Percentiles rank a stretch among this genome's conserved stretches.
Conservation (phyloP, 768 basidiomycete species). For the Russula brevipes region DNA sequence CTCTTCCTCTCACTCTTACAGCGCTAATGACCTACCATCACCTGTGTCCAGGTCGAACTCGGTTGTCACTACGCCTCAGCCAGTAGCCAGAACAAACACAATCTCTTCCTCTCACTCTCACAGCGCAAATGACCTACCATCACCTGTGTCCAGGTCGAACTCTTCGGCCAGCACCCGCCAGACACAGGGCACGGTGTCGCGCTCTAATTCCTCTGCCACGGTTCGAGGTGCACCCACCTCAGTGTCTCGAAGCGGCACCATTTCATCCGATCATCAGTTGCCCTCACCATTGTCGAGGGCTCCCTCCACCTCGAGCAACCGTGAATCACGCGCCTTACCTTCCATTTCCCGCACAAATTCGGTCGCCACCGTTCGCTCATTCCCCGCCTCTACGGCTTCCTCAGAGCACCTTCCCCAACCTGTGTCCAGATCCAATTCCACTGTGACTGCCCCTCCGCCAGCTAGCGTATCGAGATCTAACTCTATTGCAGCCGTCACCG, state of each 20-base stretch:
- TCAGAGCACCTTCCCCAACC: not conserved
- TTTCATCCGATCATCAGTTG: not conserved
- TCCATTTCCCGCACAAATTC: slow-evolving; percentile 19
- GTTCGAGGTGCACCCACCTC: slow-evolving; percentile 2
- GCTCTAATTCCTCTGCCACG: slow-evolving; percentile 12
- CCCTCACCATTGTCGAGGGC: not conserved
- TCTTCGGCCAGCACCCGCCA: slow-evolving; percentile 6
- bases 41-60: slow-evolving; percentile 9
- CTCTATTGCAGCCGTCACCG: slow-evolving; percentile 12
- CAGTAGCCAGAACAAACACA: not conserved
- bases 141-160: slow-evolving; percentile 10
- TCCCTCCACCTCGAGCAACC: not conserved
- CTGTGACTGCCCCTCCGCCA: not conserved
- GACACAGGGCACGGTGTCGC: slow-evolving; percentile 1
- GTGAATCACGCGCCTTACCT: not conserved
- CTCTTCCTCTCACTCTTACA: not conserved
- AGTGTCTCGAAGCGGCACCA: not conserved
- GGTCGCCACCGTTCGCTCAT: slow-evolving; percentile 13
- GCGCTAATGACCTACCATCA: not conserved
- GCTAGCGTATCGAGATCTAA: slow-evolving; percentile 12
- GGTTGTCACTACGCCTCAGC: not conserved
- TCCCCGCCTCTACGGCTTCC: not conserved
- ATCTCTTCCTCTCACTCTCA: not conserved
- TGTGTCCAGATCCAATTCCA: slow-evolving; percentile 15
- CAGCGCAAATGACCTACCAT: not conserved